These are phyloP conservation scores for Chrysoporthe austroafricana DNA, from an alignment of 2,329 filamentous ascomycete genomes.

Conservation along the genomic window DNA sequence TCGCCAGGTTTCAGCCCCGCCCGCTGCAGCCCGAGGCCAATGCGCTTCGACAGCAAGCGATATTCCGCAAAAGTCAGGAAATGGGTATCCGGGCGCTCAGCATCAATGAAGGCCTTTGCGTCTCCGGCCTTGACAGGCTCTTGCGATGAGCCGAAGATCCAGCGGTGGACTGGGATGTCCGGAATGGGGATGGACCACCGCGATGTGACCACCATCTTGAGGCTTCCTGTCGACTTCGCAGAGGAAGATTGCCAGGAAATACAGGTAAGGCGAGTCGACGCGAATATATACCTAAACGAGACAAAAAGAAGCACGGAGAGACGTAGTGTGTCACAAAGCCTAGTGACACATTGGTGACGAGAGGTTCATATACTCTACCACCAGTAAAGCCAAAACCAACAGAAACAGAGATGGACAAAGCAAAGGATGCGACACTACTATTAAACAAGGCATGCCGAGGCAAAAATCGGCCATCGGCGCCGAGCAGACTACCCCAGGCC, in stretches of 20 bases:
- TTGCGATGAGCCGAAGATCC: conserved; percentile 56
- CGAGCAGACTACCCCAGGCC: not conserved
- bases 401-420: not conserved
- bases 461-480: conserved; percentile 4
- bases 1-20: conserved; percentile 70
- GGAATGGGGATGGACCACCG: conserved; percentile 51
- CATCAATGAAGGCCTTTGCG: conserved; percentile 62
- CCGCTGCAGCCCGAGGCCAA: conserved; percentile 69
- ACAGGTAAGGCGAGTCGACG: not conserved
- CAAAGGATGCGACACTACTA: not conserved
- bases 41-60: conserved; percentile 71
- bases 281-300: conserved; percentile 2
- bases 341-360: not conserved
- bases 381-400: not conserved
- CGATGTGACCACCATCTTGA: conserved; percentile 51
- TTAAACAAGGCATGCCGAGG: not conserved
- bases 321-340: not conserved
- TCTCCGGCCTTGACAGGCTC: conserved; percentile 44
- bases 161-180: conserved; percentile 56
- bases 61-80: conserved; percentile 67
- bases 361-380: not conserved
- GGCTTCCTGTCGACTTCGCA: not conserved
- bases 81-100: conserved; percentile 67
- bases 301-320: not conserved
- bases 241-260: not conserved